Percentiles rank a stretch among this genome's conserved stretches.
Conservation (phyloP, 2,329 filamentous ascomycete species). For the Ploettnerulaceae sp. region DNA sequence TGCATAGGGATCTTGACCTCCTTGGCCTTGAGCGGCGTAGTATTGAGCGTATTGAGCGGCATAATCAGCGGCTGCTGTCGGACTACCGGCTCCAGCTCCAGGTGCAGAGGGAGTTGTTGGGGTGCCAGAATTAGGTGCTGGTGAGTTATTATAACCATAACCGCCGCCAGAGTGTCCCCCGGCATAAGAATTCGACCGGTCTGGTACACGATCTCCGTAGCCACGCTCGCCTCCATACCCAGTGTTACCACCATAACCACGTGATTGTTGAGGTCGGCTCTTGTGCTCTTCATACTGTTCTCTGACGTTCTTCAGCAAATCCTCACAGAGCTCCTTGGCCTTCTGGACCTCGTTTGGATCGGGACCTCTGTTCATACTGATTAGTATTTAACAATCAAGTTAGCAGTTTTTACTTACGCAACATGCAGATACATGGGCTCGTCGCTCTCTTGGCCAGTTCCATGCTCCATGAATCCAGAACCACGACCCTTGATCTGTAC, state of each 20-base stretch:
- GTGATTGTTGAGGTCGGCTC: slow-evolving; percentile 63
- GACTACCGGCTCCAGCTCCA: slow-evolving; percentile 40
- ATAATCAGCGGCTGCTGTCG: slow-evolving; percentile 56
- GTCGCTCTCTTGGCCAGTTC: slow-evolving; percentile 85
- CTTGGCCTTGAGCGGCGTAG: slow-evolving; percentile 45
- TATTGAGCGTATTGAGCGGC: slow-evolving; percentile 80
- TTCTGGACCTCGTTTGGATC: slow-evolving; percentile 80
- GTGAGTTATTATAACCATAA: slow-evolving; percentile 38
- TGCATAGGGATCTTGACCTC: slow-evolving; percentile 74
- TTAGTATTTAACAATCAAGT: slow-evolving; percentile 11
- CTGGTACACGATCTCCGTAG: slow-evolving; percentile 49
- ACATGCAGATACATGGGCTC: slow-evolving; percentile 97
- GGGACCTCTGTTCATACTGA: slow-evolving; percentile 59
- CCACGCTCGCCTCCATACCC: slow-evolving; percentile 42
- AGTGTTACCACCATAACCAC: slow-evolving; percentile 47
- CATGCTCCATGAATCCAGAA: slow-evolving; percentile 87
- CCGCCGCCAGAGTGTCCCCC: slow-evolving; percentile 36
- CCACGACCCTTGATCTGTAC: slow-evolving; percentile 98
- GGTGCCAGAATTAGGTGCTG: no score
- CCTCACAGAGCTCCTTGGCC: slow-evolving; percentile 84
- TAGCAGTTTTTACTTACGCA: slow-evolving; percentile 55
- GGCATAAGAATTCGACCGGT: slow-evolving; percentile 40
- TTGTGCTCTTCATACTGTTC: slow-evolving; percentile 91
- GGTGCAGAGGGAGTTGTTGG: slow-evolving; percentile 36
- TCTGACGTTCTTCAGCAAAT: slow-evolving; percentile 80